phyloP scores from a whole-genome alignment of 176 grass and related monocot genomes.

The Alopecurus myosuroides region DNA sequence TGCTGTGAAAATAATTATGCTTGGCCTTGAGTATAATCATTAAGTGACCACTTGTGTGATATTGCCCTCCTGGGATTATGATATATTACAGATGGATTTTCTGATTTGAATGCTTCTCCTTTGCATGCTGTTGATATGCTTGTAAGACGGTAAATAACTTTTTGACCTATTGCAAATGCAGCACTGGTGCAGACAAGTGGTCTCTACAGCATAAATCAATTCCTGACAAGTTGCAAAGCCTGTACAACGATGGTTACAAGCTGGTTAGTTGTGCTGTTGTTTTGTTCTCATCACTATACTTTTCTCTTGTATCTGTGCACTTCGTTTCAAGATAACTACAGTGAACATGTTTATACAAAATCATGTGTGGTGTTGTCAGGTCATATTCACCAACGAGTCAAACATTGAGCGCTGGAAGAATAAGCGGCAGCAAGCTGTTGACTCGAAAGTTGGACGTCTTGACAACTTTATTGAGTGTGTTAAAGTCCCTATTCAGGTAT shows the following conservation, averaged over 20 bases:
- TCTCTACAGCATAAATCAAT: slow-evolving; percentile 68
- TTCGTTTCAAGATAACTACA: not conserved
- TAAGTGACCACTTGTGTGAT: not conserved
- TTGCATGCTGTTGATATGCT: not conserved
- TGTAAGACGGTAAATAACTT: not conserved
- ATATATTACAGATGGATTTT: not conserved
- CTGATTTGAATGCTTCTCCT: not conserved
- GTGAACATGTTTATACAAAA: not conserved
- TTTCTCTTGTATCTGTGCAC: not conserved
- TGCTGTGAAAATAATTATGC: not conserved
- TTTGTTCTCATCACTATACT: not conserved
- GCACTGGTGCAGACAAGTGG: slow-evolving; percentile 79
- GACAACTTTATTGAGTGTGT: slow-evolving; percentile 73
- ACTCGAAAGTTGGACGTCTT: slow-evolving; percentile 95
- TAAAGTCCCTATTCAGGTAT: slow-evolving; percentile 81
- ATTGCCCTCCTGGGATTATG: not conserved
- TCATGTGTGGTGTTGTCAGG: slow-evolving; percentile 42
- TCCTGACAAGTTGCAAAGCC: slow-evolving; percentile 63
- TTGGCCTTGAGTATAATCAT: not conserved
- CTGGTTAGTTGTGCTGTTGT: slow-evolving; percentile 56
- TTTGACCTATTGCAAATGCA: slow-evolving; percentile 31
- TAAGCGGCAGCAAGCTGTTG: slow-evolving; percentile 74
- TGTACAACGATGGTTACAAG: slow-evolving; percentile 71
- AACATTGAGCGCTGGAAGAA: slow-evolving; percentile 94
- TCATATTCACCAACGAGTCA: slow-evolving; percentile 94